phyloP scores from a whole-genome alignment of 345 rosid genomes.

The Corchorus olitorius region DNA sequence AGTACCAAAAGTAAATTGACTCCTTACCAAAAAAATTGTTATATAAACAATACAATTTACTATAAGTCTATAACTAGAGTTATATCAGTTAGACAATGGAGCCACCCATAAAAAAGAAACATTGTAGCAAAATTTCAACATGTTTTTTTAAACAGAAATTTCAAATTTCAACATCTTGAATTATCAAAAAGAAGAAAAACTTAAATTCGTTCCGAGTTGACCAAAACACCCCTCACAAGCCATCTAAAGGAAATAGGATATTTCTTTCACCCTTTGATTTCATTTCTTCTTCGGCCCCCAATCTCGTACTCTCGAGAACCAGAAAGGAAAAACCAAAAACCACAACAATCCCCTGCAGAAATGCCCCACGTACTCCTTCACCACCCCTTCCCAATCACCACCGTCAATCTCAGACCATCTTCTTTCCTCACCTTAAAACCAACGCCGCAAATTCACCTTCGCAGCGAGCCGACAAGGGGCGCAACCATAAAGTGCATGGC shows the following conservation, averaged over 20 bases:
- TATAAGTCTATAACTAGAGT: too few species aligned
- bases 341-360: constrained; percentile 17
- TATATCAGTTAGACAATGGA: too few species aligned
- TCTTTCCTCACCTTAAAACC: constrained; percentile 33
- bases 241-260: background rate
- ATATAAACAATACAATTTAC: too few species aligned
- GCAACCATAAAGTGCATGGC: constrained; percentile 75
- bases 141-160: too few species aligned
- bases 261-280: background rate
- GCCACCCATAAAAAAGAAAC: too few species aligned
- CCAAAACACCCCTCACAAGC: background rate
- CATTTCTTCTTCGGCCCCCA: background rate
- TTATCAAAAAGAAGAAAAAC: background rate
- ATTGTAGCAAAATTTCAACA: too few species aligned
- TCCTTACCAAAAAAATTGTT: too few species aligned
- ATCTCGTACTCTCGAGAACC: constrained; percentile 8
- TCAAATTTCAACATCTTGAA: background rate
- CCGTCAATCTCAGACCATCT: constrained; percentile 30
- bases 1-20: too few species aligned
- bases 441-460: constrained; percentile 32
- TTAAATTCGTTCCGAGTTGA: background rate
- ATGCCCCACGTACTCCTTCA: constrained; percentile 43
- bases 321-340: background rate
- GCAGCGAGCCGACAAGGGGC: constrained; percentile 24
- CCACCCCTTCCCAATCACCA: constrained; percentile 26